Percentiles rank a stretch among this genome's conserved stretches.
Conservation (phyloP, 129 eudicot species). For the Daucus carota region DH1_v3.0 NC_030388.2:25842501-25843000, state of each 20-base stretch:
- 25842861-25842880: neutral
- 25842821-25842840: neutral
- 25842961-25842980: too few relatives aligned
- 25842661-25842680: neutral
- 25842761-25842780: neutral
- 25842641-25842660: neutral
- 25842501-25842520: neutral
- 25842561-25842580: neutral
- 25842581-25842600: neutral
- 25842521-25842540: neutral
- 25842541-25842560: neutral
- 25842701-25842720: neutral
- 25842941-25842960: neutral
- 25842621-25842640: neutral
- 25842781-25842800: neutral
- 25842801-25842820: neutral
- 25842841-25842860: neutral
- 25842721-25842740: neutral
- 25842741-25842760: neutral
- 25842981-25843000: neutral
- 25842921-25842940: neutral
- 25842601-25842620: neutral
- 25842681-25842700: neutral
- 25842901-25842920: neutral
- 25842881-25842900: neutral